These are phyloP conservation scores for Dryas alaskensis DNA, from an alignment of 306 rosid species.

Conservation along the genomic window DNA sequence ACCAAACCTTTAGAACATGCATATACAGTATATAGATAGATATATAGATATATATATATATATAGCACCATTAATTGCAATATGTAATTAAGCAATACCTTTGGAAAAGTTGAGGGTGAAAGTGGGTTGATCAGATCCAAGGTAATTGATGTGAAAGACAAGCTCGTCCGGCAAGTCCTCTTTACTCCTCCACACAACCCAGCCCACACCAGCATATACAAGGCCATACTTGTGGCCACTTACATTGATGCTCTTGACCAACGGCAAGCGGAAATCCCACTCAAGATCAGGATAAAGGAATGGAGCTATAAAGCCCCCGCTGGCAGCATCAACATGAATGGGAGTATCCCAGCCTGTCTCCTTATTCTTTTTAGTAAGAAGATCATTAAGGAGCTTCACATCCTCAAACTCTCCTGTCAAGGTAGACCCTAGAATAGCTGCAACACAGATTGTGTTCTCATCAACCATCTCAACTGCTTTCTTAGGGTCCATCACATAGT, in stretches of 20 bases:
- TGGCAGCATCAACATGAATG: slow-evolving; percentile 83
- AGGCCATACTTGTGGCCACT: slow-evolving; percentile 95
- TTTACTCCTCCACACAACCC: slow-evolving; percentile 87
- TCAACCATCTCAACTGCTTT: slow-evolving; percentile 90
- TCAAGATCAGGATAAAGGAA: slow-evolving; percentile 66
- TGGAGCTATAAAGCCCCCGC: slow-evolving; percentile 87
- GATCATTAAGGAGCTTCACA: slow-evolving; percentile 75
- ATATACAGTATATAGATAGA: neutral
- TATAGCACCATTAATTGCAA: neutral
- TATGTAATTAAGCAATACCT: slow-evolving; percentile 38
- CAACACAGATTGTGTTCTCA: slow-evolving; percentile 95
- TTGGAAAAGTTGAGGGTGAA: slow-evolving; percentile 92
- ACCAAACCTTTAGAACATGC: neutral
- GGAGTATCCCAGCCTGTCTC: slow-evolving; percentile 75
- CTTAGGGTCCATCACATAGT: slow-evolving; percentile 83
- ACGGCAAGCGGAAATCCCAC: slow-evolving; percentile 83
- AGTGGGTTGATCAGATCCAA: slow-evolving; percentile 92
- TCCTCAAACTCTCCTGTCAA: slow-evolving; percentile 87
- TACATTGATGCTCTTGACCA: slow-evolving; percentile 83
- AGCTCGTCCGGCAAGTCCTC: slow-evolving; percentile 84
- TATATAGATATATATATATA: neutral
- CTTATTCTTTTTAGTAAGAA: slow-evolving; percentile 59
- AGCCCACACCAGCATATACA: slow-evolving; percentile 86
- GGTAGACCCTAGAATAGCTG: slow-evolving; percentile 91
- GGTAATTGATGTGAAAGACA: slow-evolving; percentile 83